Evolutionary conservation across 2,329 filamentous ascomycete species (phyloP), one percentile per base, ranked within the genome.

Genomic region (Fusarium sp.): DNA sequence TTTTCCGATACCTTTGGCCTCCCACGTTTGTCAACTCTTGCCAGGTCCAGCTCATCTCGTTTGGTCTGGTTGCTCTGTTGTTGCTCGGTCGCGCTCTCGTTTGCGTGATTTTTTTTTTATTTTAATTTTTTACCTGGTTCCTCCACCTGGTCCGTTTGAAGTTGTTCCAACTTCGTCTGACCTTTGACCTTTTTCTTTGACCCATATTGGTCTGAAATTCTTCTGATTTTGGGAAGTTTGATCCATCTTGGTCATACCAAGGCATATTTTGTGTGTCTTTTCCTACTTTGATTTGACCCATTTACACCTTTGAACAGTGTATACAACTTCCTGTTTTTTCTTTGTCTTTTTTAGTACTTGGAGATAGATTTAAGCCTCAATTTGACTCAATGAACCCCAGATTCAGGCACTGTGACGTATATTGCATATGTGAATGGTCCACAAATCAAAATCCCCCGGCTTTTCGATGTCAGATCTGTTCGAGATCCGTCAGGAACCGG

Each of bases 391-490:
- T 58, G 48, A 54, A 73, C 48, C 70, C 70, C 65, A 51, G 54
- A 68, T 59, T 58, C 61, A 68, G 59, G 54, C 68, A 28, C 26
- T 39, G 58, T 76, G 74, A 75, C 70, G 67, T 73, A 68, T 24
- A 75, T 65, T 61, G 26, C 41, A 64, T 68, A 24, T 61, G 42
- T 55, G 70, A 59, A 42, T 65, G 74, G 68, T 75, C 74, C 74
- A 76, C 74, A 76, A 70, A 70, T 70, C 44, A 35, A 57, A 41
- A 58, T 55, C 54, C 68, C 68, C 74, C 50, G 54, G 39, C 33
- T 64, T 42, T 61, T 45, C 35, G 51, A 58, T 60, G 59, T 61
- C 60, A 51, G 63, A 71, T 68, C 64, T 65, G n/a, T 11, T 57
- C 20, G 16, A 75, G 62, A 69, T 75, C 74, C 45, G 59, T 71